These are phyloP conservation scores for Kodamaea leandrae DNA, from an alignment of 805 yeast genomes.

Conservation along the genomic window DNA sequence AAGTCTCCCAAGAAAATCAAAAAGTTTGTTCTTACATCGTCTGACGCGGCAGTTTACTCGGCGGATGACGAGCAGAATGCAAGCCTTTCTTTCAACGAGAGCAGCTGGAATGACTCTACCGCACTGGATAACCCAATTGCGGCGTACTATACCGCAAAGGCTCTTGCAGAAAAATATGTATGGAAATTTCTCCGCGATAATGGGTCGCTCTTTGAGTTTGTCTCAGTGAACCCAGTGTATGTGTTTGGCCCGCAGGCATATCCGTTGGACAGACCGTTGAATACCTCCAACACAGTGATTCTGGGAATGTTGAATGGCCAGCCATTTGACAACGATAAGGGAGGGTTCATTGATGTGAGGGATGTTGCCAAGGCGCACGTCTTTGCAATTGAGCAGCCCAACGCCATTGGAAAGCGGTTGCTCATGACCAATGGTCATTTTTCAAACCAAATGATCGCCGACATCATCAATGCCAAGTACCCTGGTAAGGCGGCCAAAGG, in stretches of 20 bases:
- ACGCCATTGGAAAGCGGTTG: slow-evolving; percentile 26
- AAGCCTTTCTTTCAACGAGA: slow-evolving; percentile 31
- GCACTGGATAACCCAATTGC: slow-evolving; percentile 36
- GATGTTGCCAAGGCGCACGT: slow-evolving; percentile 32
- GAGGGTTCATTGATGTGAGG: slow-evolving; percentile 21
- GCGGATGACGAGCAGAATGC: slow-evolving; percentile 32
- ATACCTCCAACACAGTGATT: slow-evolving; percentile 28
- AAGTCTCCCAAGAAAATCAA: slow-evolving; percentile 42
- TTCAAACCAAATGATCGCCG: slow-evolving; percentile 29
- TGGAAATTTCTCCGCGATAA: slow-evolving; percentile 18
- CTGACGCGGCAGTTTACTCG: slow-evolving; percentile 47
- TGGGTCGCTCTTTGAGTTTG: slow-evolving; percentile 14
- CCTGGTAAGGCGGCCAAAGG: slow-evolving; percentile 23
- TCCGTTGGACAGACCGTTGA: slow-evolving; percentile 16
- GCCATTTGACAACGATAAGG: slow-evolving; percentile 17
- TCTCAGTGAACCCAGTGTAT: slow-evolving; percentile 26
- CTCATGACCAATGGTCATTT: slow-evolving; percentile 34
- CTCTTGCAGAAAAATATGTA: slow-evolving; percentile 27
- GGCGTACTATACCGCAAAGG: slow-evolving; percentile 40
- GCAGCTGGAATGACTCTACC: slow-evolving; percentile 36
- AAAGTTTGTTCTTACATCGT: slow-evolving; percentile 53
- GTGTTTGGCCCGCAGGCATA: slow-evolving; percentile 20
- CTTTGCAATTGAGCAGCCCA: slow-evolving; percentile 28
- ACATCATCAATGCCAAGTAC: slow-evolving; percentile 23
- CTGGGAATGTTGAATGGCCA: slow-evolving; percentile 12